Base-by-base conservation (phyloP, 2,329 filamentous ascomycete species). In the Macrophomina tecta region DNA sequence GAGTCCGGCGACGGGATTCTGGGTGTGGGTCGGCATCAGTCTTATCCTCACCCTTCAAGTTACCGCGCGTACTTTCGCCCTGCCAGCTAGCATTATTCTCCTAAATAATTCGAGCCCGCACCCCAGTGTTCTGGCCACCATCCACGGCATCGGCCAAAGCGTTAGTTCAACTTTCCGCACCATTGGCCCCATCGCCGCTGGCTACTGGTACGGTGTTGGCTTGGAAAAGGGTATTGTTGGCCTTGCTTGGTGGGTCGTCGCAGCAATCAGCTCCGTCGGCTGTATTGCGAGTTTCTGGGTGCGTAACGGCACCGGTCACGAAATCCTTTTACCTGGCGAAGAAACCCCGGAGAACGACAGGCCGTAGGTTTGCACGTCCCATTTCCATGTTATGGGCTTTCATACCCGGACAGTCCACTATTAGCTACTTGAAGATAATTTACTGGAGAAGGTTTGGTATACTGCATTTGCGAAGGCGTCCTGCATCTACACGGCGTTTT, bases 41-140 rank as follows among this genome's bases (percentile, higher is more conserved):
- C 73, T 86, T 2, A 88, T 92, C 1, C 81, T 92, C 1, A 82
- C 87, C 16, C 75, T 93, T 8, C 91, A 94, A 74, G 91, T 93
- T 16, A 82, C 89, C 4, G 91, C 89, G 0, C 84, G 91, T 34
- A 94, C 91, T 0, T 92, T 94, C 72, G 82, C 84, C 0, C 75
- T 89, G 0, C 86, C 86, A 0, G 85, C 85, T 0, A 80, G 78
- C 4, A 86, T 87, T 18, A 86, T 88, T 48, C 73, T 89, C 0
- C 78, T 88, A 11, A 88, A 88, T 70, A 88, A 89, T 69, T 84
- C 81, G 66, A 83, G 84, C 1, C 84, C 86, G 0, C 83, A 88
- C 70, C 82, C 84, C 0, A 81, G 77, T 32, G 82, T 88, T 0
- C 74, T 89, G 7, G 86, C 84, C 0, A 88, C 85, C 0, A 81